Evolutionary conservation across 306 rosid species (phyloP).

Genomic region (Abrus precatorius): DNA sequence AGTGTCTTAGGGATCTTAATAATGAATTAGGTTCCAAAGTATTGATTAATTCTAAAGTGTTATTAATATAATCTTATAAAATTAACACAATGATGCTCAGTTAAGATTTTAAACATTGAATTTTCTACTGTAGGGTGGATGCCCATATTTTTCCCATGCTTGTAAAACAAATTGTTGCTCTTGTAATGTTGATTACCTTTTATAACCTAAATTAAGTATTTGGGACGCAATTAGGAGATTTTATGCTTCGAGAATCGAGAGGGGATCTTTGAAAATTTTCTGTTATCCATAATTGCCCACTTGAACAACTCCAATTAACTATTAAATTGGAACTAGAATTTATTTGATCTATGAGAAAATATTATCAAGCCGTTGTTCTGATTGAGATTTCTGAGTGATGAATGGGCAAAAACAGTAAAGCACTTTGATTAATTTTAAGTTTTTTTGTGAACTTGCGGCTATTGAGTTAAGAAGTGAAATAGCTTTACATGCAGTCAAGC

Average conservation of each 20-base stretch:
- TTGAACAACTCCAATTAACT: constrained; percentile 61
- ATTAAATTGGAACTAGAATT: constrained; percentile 22
- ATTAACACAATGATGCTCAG: constrained; percentile 51
- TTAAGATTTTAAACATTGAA: constrained; percentile 54
- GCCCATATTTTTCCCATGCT: neutral
- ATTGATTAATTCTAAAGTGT: neutral
- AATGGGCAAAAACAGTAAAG: neutral
- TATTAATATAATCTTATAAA: neutral
- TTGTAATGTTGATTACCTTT: no score
- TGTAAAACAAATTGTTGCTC: neutral
- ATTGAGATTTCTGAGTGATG: neutral
- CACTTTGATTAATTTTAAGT: no score
- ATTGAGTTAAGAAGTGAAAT: no score
- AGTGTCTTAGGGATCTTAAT: neutral
- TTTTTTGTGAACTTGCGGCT: neutral
- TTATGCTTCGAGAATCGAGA: neutral
- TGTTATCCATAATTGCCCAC: constrained; percentile 59
- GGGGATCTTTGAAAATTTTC: constrained; percentile 25
- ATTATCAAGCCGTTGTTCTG: no score
- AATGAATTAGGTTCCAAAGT: no score
- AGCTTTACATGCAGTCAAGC: no score
- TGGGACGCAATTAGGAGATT: neutral
- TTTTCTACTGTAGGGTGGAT: neutral
- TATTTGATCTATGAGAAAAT: neutral
- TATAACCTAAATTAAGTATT: neutral